Percentiles rank a stretch among this genome's conserved stretches.
Conservation (phyloP, 768 basidiomycete species). For the Boletus subparvulus region DNA sequence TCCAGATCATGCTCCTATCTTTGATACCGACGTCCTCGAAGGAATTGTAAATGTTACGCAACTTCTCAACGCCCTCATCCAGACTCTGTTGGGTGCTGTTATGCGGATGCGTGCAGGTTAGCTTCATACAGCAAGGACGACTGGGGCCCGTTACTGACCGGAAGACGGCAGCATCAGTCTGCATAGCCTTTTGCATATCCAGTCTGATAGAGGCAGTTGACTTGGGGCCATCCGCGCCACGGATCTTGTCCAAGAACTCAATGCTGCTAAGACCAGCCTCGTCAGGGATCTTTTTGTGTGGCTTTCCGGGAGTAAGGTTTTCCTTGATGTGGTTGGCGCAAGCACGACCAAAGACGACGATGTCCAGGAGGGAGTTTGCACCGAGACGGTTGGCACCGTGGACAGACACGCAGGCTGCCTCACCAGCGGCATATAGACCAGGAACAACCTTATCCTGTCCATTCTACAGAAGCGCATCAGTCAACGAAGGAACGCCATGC, state of each 20-base stretch:
- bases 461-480: slow-evolving; percentile 37
- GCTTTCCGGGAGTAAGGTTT: slow-evolving; percentile 82
- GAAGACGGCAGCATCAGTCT: slow-evolving; percentile 97
- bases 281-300: slow-evolving; percentile 85
- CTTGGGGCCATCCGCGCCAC: slow-evolving; percentile 77
- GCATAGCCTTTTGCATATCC: slow-evolving; percentile 99
- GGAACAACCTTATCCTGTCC: slow-evolving; percentile 95
- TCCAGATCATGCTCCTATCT: slow-evolving; percentile 99
- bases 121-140: not conserved
- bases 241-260: slow-evolving; percentile 86
- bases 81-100: slow-evolving; percentile 79
- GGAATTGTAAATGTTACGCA: slow-evolving; percentile 82
- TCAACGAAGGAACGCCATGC: not conserved
- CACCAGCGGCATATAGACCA: slow-evolving; percentile 97
- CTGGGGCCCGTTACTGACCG: slow-evolving; percentile 43
- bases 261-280: slow-evolving; percentile 84
- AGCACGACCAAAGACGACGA: slow-evolving; percentile 99
- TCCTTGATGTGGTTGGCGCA: slow-evolving; percentile 97
- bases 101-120: slow-evolving; percentile 2
- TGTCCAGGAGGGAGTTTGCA: slow-evolving; percentile 97
- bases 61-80: slow-evolving; percentile 89
- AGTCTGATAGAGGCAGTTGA: slow-evolving; percentile 89
- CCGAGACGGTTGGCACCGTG: slow-evolving; percentile 99
- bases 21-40: slow-evolving; percentile 93
- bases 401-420: slow-evolving; percentile 98